Percentiles rank a stretch among this genome's conserved stretches.
phyloP scores from a whole-genome alignment of 2,329 filamentous ascomycete species.

The Microcyclosporella mali region DNA sequence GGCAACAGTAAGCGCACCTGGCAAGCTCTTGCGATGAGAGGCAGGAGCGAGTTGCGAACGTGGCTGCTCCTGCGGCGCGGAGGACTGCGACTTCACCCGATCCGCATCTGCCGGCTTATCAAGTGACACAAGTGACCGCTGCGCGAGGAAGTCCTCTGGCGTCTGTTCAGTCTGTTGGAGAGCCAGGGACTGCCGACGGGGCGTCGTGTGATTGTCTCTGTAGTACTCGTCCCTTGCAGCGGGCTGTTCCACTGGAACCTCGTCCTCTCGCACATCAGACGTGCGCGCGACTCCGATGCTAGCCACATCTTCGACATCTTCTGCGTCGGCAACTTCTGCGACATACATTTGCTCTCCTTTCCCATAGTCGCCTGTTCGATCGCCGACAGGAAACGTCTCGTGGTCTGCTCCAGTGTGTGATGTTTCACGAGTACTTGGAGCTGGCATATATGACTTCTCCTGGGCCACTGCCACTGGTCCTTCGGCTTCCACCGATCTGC shows the following conservation, averaged over 20 bases:
- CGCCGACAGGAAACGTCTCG: not conserved
- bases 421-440: too few species aligned
- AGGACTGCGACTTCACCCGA: conserved; percentile 6
- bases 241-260: conserved; percentile 7
- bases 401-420: too few species aligned
- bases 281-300: conserved; percentile 40
- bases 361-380: not conserved
- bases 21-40: too few species aligned
- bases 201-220: conserved; percentile 17
- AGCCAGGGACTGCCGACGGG: conserved; percentile 12
- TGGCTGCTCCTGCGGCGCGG: conserved; percentile 3
- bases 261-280: conserved; percentile 28
- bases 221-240: conserved; percentile 11
- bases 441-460: too few species aligned
- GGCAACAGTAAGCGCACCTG: not conserved
- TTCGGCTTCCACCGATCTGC: too few species aligned
- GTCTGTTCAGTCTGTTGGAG: conserved; percentile 6
- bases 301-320: conserved; percentile 3
- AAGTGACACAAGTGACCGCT: conserved; percentile 12
- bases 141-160: conserved; percentile 11
- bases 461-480: too few species aligned
- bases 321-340: not conserved
- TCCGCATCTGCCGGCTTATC: not conserved
- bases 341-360: conserved; percentile 4
- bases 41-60: conserved; percentile 2